Conservation (phyloP, 2,329 filamentous ascomycete species). For the Endothia cerciana region DNA sequence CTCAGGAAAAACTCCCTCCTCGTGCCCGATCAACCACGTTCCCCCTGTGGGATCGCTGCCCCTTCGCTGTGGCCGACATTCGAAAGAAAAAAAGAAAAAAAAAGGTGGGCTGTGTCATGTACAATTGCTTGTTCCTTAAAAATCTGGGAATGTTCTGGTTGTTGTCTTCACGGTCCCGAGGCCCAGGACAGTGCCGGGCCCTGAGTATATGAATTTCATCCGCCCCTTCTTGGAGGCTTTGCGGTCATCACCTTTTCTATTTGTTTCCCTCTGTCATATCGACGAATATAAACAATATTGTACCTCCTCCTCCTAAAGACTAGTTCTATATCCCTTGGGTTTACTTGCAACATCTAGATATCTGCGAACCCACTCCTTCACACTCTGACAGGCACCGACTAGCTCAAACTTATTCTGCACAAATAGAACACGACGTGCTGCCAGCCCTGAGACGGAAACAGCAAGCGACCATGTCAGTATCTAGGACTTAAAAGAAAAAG, state of each 20-base stretch:
- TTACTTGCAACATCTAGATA: background rate
- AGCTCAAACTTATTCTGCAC: background rate
- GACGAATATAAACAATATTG: background rate
- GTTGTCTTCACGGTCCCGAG: background rate
- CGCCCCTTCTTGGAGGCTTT: slow-evolving; percentile 13
- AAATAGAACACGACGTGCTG: background rate
- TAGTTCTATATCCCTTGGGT: slow-evolving; percentile 2
- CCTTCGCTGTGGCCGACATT: slow-evolving; percentile 21
- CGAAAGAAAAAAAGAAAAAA: no score
- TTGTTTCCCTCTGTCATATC: background rate
- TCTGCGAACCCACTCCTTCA: background rate
- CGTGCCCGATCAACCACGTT: slow-evolving; percentile 16
- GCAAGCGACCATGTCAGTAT: no score
- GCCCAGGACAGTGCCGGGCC: no score
- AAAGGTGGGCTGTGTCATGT: slow-evolving; percentile 26
- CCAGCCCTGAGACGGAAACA: background rate
- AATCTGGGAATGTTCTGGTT: slow-evolving; percentile 26
- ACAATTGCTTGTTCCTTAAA: background rate
- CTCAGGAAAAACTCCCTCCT: no score
- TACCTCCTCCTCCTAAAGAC: background rate
- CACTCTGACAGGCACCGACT: no score
- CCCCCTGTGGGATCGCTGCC: slow-evolving; percentile 13
- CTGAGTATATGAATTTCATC: slow-evolving; percentile 19
- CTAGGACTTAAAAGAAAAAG: no score
- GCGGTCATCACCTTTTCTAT: slow-evolving; percentile 23